Percentiles rank a stretch among this genome's conserved stretches.
Conservation (phyloP, 169 alveolate species). For the Toxoplasma gondii region DNA sequence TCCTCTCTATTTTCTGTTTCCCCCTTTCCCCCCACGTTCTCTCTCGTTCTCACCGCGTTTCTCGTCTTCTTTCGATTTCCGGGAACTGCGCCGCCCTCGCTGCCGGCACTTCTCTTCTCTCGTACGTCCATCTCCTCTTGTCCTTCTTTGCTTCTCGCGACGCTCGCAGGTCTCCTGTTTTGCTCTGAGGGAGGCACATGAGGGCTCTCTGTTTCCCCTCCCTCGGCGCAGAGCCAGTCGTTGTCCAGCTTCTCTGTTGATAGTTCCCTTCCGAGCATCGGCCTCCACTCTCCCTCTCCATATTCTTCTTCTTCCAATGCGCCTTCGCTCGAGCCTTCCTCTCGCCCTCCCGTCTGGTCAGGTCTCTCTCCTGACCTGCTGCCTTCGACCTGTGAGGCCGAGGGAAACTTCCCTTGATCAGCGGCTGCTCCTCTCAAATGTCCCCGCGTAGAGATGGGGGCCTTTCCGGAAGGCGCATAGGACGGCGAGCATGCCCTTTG, state of each 20-base stretch:
- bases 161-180: background rate
- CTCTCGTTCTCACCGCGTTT: background rate
- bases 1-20: too few species aligned
- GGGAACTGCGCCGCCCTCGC: background rate
- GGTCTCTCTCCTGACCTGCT: background rate
- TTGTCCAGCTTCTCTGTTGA: background rate
- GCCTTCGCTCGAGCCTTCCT: background rate
- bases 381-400: too few species aligned
- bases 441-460: too few species aligned
- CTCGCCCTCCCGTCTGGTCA: background rate
- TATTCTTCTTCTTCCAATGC: background rate
- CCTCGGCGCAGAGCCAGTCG: too few species aligned
- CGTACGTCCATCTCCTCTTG: background rate
- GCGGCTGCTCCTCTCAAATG: too few species aligned
- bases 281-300: background rate
- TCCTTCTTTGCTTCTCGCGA: background rate
- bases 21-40: too few species aligned
- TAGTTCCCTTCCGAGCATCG: background rate
- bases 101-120: background rate
- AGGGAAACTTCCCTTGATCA: too few species aligned
- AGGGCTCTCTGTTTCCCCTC: background rate
- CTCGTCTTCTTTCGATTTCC: background rate
- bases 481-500: background rate
- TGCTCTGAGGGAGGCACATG: background rate
- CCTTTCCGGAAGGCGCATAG: background rate